These are phyloP conservation scores for Hyphodiscus sp. DNA, from an alignment of 2,329 filamentous ascomycete genomes.

Conservation along the genomic window DNA sequence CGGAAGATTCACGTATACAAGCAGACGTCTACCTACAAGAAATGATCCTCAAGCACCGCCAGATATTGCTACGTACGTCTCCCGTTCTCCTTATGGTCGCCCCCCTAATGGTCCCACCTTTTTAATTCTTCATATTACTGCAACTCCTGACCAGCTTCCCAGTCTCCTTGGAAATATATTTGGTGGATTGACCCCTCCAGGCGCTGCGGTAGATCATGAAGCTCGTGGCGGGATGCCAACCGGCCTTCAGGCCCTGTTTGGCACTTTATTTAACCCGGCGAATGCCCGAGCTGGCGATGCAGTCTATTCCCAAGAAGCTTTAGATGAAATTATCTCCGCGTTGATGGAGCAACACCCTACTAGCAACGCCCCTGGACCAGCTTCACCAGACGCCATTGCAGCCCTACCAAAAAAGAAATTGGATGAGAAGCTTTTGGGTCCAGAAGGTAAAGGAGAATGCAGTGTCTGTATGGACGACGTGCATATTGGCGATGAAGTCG, in stretches of 20 bases:
- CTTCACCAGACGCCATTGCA: conserved; percentile 66
- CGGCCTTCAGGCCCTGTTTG: conserved; percentile 47
- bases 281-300: conserved; percentile 63
- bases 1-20: conserved; percentile 29
- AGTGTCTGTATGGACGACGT: conserved; percentile 93
- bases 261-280: conserved; percentile 44
- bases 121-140: conserved; percentile 18
- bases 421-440: conserved; percentile 60
- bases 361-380: conserved; percentile 76
- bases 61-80: conserved; percentile 41
- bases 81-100: background rate
- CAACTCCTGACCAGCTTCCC: conserved; percentile 23
- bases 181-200: conserved; percentile 18
- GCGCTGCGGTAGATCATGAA: conserved; percentile 14
- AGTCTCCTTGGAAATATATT: conserved; percentile 27
- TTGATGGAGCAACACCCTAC: conserved; percentile 78
- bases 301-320: conserved; percentile 83
- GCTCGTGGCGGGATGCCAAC: conserved; percentile 30
- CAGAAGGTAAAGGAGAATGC: conserved; percentile 68
- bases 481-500: conserved; percentile 64
- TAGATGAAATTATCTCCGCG: conserved; percentile 81
- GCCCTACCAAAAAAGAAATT: conserved; percentile 66
- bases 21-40: conserved; percentile 37
- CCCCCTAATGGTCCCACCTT: conserved; percentile 15
- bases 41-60: conserved; percentile 38